Conservation (phyloP, 164 flowering plant genomes). For the Chimonanthus praecox region DNA sequence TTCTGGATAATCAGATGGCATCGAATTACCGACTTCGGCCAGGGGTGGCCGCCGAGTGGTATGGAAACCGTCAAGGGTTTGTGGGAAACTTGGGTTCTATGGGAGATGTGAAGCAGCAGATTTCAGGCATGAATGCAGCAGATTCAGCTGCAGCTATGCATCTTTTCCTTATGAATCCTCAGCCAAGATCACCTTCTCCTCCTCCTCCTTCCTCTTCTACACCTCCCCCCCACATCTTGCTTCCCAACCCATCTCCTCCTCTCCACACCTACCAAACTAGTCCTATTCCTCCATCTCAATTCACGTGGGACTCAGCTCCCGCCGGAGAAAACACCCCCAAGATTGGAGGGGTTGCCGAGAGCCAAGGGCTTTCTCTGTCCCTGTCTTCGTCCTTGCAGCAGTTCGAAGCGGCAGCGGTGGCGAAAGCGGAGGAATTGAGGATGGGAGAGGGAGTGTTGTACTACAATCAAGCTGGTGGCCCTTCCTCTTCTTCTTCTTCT, state of each 20-base stretch:
- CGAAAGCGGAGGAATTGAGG: constrained; percentile 65
- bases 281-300: constrained; percentile 7
- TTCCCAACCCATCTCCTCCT: constrained; percentile 33
- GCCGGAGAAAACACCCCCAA: constrained; percentile 9
- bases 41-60: constrained; percentile 31
- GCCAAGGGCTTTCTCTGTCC: constrained; percentile 71
- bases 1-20: constrained; percentile 38
- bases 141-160: constrained; percentile 93
- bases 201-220: constrained; percentile 26
- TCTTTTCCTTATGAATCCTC: constrained; percentile 84
- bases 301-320: constrained; percentile 24
- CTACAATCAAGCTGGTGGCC: constrained; percentile 26
- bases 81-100: constrained; percentile 21
- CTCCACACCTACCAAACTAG: constrained; percentile 22
- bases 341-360: constrained; percentile 36
- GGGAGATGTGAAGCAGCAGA: constrained; percentile 33
- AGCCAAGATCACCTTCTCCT: constrained; percentile 44
- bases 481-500: constrained; percentile 21
- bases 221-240: constrained; percentile 47
- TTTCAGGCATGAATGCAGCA: constrained; percentile 48
- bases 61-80: constrained; percentile 31
- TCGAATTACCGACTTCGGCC: constrained; percentile 28
- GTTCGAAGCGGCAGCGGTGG: constrained; percentile 60
- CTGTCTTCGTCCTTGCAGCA: constrained; percentile 60
- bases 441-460: constrained; percentile 39